Percentiles rank a stretch among this genome's conserved stretches.
Evolutionary conservation across 2,329 filamentous ascomycete species (phyloP).

Genomic region (Venturia effusa): DNA sequence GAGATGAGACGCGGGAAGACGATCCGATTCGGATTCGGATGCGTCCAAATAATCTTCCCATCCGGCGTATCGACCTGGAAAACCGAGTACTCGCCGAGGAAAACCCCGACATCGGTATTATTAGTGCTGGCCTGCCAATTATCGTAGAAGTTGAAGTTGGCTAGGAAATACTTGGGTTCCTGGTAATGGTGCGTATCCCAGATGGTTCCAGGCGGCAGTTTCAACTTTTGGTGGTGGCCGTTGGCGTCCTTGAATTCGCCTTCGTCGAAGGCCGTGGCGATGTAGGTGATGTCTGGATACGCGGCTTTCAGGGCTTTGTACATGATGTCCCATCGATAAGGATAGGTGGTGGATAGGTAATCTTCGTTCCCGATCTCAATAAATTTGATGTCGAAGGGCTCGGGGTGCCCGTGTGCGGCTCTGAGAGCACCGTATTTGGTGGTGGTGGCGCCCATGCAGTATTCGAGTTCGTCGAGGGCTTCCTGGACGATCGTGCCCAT

Average conservation of each 20-base stretch:
- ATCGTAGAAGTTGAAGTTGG: constrained; percentile 32
- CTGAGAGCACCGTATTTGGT: constrained; percentile 25
- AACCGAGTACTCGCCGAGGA: constrained; percentile 26
- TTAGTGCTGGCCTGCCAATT: constrained; percentile 22
- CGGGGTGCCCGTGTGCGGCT: constrained; percentile 25
- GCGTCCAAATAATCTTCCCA: constrained; percentile 13
- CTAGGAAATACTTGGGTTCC: constrained; percentile 28
- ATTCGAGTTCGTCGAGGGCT: constrained; percentile 26
- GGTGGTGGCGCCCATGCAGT: constrained; percentile 18
- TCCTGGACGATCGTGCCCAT: constrained; percentile 30
- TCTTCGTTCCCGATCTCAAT: constrained; percentile 30
- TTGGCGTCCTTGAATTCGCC: constrained; percentile 18
- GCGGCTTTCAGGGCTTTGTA: constrained; percentile 23
- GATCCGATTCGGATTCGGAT: constrained; percentile 9
- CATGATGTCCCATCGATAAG: constrained; percentile 24
- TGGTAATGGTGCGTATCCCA: constrained; percentile 35
- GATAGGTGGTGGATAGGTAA: constrained; percentile 22
- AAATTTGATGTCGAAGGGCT: constrained; percentile 27
- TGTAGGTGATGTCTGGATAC: constrained; percentile 26
- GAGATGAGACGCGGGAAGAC: constrained; percentile 36
- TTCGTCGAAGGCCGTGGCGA: constrained; percentile 20
- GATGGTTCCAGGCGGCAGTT: constrained; percentile 24
- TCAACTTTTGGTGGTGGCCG: constrained; percentile 15
- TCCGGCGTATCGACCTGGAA: constrained; percentile 21
- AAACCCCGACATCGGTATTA: constrained; percentile 21